Conservation (phyloP, 345 rosid genomes). For the rapeseed (Brassica napus) region Da-Ae NC_063448.1:7790001-7790500, state of each 20-base stretch:
- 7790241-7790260: not conserved
- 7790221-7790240: not conserved
- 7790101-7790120: slow-evolving; percentile 11
- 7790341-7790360: not conserved
- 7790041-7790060: not conserved
- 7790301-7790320: not conserved
- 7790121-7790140: not conserved
- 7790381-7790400: slow-evolving; percentile 58
- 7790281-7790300: not conserved
- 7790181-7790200: not conserved
- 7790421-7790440: slow-evolving; percentile 47
- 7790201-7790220: not conserved
- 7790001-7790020: slow-evolving; percentile 1
- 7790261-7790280: not conserved
- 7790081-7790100: slow-evolving; percentile 2
- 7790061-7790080: slow-evolving; percentile 32
- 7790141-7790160: slow-evolving; percentile 15
- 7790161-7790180: slow-evolving; percentile 34
- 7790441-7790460: slow-evolving; percentile 51
- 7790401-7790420: slow-evolving; percentile 31
- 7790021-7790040: not conserved
- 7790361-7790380: slow-evolving; percentile 10
- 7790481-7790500: slow-evolving; percentile 28
- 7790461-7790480: slow-evolving; percentile 41
- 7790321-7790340: not conserved